phyloP scores from a whole-genome alignment of 2,329 filamentous ascomycete species.

The Fusarium humuli region DNA sequence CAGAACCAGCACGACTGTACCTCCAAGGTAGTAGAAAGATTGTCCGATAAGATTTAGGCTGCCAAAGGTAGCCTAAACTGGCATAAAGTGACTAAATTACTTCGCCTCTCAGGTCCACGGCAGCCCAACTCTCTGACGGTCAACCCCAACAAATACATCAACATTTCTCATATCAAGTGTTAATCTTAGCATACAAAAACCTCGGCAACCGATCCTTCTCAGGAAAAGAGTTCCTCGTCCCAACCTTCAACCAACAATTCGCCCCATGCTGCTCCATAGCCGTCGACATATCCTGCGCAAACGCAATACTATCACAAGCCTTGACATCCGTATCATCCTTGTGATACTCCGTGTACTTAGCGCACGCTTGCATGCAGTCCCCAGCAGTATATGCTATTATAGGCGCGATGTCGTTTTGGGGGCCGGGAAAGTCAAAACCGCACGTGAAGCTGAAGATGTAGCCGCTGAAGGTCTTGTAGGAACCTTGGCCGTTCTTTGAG shows the following conservation, averaged over 20 bases:
- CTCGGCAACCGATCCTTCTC: not conserved
- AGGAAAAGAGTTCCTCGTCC: not conserved
- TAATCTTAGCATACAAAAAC: conserved; percentile 13
- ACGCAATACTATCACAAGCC: conserved; percentile 6
- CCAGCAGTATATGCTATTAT: conserved; percentile 10
- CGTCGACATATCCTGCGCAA: conserved; percentile 6
- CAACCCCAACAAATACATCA: not conserved
- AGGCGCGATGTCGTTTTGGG: conserved; percentile 4
- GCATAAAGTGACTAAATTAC: not conserved
- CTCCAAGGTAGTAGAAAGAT: not conserved
- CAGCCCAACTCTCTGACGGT: not conserved
- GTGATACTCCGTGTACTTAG: not conserved
- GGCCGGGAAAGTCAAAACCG: not conserved
- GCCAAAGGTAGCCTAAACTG: not conserved
- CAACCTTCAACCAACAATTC: conserved; percentile 17
- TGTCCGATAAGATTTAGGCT: not conserved
- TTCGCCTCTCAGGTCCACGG: not conserved
- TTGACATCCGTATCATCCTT: not conserved
- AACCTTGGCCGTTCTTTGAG: not conserved
- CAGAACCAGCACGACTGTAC: not conserved
- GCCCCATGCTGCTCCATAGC: not conserved
- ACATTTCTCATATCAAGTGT: not conserved
- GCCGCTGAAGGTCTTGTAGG: not conserved
- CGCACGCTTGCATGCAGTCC: conserved; percentile 19
- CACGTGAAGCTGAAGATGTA: conserved; percentile 7